phyloP scores from a whole-genome alignment of 2,329 filamentous ascomycete species.

The Elsinoe perseae region DNA sequence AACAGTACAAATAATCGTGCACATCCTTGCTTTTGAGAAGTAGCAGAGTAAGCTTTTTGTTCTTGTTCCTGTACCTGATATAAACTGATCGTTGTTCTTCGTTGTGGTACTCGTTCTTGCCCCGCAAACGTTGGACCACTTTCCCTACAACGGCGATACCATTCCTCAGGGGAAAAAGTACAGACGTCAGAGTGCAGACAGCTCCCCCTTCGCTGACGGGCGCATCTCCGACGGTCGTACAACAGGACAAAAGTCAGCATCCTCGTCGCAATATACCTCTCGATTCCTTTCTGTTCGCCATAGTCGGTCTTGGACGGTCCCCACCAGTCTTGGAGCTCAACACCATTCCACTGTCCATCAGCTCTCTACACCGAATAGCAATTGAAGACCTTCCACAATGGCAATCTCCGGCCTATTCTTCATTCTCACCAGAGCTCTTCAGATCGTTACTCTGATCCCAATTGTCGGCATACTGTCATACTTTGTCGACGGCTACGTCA shows the following conservation, averaged over 20 bases:
- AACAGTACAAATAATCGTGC: constrained; percentile 2
- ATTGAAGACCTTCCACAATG: constrained; percentile 30
- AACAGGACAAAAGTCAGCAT: neutral
- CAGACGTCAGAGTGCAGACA: constrained; percentile 11
- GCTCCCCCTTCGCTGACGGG: neutral
- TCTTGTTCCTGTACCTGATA: neutral
- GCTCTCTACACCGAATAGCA: neutral
- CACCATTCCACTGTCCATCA: neutral
- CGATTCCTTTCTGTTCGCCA: neutral
- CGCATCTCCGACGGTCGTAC: neutral
- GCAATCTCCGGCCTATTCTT: constrained; percentile 51
- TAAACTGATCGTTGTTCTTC: neutral
- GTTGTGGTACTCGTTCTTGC: neutral
- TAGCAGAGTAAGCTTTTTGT: constrained; percentile 9
- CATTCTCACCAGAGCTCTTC: constrained; percentile 52
- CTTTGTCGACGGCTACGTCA: constrained; percentile 54
- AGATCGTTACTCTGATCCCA: constrained; percentile 56
- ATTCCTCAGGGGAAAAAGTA: constrained; percentile 3
- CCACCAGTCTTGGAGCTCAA: neutral
- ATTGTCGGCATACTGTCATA: constrained; percentile 57
- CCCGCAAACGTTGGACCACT: constrained; percentile 7
- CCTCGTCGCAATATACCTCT: neutral
- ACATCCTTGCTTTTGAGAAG: neutral
- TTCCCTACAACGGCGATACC: constrained; percentile 5
- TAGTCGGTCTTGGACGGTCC: neutral